Evolutionary conservation across 2,329 filamentous ascomycete species (phyloP), one percentile per base, ranked within the genome.

Genomic region (Xylariaceae sp.): DNA sequence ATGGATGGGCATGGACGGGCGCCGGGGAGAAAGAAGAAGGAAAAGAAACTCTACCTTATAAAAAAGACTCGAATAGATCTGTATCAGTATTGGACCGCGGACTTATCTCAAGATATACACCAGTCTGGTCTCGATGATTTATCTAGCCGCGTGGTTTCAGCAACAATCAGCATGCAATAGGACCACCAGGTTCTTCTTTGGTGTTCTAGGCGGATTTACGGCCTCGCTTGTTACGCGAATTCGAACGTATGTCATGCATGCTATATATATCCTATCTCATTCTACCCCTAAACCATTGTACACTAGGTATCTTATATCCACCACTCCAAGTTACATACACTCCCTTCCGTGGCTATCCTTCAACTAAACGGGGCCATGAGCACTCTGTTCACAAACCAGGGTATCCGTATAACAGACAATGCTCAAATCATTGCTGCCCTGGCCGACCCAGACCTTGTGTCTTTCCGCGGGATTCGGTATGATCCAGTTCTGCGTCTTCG

Each of bases 401-500:
- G 67, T 74, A 66, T 75, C 74, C 10, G 73, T 73, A 56, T 75
- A 74, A 62, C 77, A 79, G 11, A 75, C 76, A 8, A 73, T 65
- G 35, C 63, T 64, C 63, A 78, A 65, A 53, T 68, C 63, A 65
- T 78, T 76, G 62, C 76, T 78, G 57, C 73, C 73, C 65, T 71
- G 67, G 7, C 80, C 80, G 39, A 82, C 67, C 73, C 75, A 80
- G 55, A 81, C 66, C 34, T 68, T 72, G 63, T 77, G 81, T 52
- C 68, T 64, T 15, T 73, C 77, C 4, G 56, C 66, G 4, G 70
- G 65, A n/a, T 65, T 69, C 0, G 78, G 79, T 34, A 80, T 73
- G 30, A 79, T 72, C 80, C 80, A 82, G 59, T 79, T 75, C 73
- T 82, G 80, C 63, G 68, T 59, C 47, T 59, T 66, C 3, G 74